Evolutionary conservation across 768 basidiomycete species (phyloP), one percentile per base, ranked within the genome.

Genomic region (Podaxis mareebaensis): DNA sequence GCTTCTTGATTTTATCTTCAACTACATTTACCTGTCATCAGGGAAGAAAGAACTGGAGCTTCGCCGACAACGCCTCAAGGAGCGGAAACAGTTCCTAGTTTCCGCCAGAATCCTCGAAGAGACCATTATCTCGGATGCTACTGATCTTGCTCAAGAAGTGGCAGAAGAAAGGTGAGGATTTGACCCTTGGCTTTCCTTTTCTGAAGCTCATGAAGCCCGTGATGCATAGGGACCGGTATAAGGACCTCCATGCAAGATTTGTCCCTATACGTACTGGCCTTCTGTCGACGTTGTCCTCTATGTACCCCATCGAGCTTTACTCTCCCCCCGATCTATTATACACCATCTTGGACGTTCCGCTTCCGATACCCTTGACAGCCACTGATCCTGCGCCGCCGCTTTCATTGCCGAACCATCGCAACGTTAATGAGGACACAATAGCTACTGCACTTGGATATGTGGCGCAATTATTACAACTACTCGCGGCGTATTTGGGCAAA

Each of bases 371-470:
- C 15, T 68, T 88, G 24, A 79, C 83, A 33, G 66, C 84, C 4
- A 85, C 86, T 58, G 91, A 95, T 67, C 93, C 95, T 51, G 92
- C 91, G 0, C 96, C 96, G 15, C 93, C 96, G 0, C 77, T 93
- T 42, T 78, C 83, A 3, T 72, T 95, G 46, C 75, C 85, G 38
- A 75, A 82, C n/a, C 82, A 87, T 67, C 86, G 84, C 63, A 85
- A 85, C 48, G 84, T 95, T 36, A 93, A 86, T 44, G 96, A 98
- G 75, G 93, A 96, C 56, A 78, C 83, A 2, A 85, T 95, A 10
- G 94, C 97, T 0, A 92, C 93, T 13, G 93, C 96, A 5, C 78
- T 99, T 22, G 97, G 96, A 2, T 95, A 91, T 72, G 91, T 89
- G 1, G 96, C 93, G 0, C 90, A 97, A 71, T 84, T 95, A 3